Conservation (phyloP, 1,284 basidiomycete genomes). For the Cutaneotrichosporon cavernicola region DNA sequence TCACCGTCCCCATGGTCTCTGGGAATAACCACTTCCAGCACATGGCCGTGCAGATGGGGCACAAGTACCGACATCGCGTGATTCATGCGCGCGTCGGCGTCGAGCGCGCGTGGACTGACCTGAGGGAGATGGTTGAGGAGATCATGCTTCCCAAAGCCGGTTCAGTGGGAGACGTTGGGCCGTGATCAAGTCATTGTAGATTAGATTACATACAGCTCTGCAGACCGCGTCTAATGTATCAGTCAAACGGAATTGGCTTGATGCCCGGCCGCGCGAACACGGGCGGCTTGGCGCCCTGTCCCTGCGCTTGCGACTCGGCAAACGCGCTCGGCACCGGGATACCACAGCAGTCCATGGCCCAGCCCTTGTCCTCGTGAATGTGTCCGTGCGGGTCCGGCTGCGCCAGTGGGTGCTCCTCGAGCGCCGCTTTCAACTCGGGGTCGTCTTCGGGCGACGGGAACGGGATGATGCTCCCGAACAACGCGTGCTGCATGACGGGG, state of each 20-base stretch:
- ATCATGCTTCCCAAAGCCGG: not conserved
- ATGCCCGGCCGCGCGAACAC: slow-evolving; percentile 61
- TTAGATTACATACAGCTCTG: slow-evolving; percentile 6
- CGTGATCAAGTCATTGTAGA: not conserved
- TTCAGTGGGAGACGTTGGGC: not conserved
- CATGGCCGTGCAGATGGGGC: slow-evolving; percentile 37
- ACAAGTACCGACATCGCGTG: slow-evolving; percentile 30
- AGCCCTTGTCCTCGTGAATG: slow-evolving; percentile 70
- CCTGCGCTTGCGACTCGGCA: slow-evolving; percentile 64
- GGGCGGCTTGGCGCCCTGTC: slow-evolving; percentile 35
- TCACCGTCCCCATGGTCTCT: slow-evolving; percentile 34
- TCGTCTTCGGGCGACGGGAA: slow-evolving; percentile 57
- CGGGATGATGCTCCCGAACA: slow-evolving; percentile 81
- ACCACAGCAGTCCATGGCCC: slow-evolving; percentile 80
- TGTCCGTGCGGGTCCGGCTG: slow-evolving; percentile 61
- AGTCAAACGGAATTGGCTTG: slow-evolving; percentile 81
- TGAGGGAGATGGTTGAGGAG: not conserved
- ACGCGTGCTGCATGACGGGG: slow-evolving; percentile 93
- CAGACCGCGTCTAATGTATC: slow-evolving; percentile 3
- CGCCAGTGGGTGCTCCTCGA: slow-evolving; percentile 55
- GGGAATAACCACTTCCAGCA: slow-evolving; percentile 49
- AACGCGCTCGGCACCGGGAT: slow-evolving; percentile 83
- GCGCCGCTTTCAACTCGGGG: slow-evolving; percentile 45
- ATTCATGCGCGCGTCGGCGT: slow-evolving; percentile 33
- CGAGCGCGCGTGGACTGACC: slow-evolving; percentile 34